These are phyloP conservation scores for Durusdinium trenchii DNA, from an alignment of 73 alveolate genomes.

Conservation along the genomic window DNA sequence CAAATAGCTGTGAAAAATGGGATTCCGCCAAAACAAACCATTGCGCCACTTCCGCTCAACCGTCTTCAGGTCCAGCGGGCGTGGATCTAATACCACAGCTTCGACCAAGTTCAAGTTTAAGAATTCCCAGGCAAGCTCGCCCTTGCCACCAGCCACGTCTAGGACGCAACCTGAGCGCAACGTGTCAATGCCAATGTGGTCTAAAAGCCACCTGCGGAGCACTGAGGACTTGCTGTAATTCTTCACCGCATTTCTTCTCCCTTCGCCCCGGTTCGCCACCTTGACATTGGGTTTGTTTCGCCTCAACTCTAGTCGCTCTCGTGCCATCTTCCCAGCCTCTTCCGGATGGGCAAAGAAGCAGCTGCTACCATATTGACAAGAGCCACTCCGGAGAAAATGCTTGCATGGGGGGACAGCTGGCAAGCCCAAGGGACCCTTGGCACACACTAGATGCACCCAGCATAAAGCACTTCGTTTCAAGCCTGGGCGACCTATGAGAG, in stretches of 20 bases:
- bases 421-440: not conserved
- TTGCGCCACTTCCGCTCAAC: conserved; percentile 50
- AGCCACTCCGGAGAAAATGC: conserved; percentile 45
- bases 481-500: conserved; percentile 14
- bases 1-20: conserved; percentile 63
- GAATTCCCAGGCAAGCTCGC: conserved; percentile 73
- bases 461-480: conserved; percentile 9
- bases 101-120: conserved; percentile 38
- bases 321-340: conserved; percentile 9
- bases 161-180: conserved; percentile 20
- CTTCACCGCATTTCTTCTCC: conserved; percentile 23
- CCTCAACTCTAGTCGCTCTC: conserved; percentile 15
- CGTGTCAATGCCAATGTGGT: not conserved
- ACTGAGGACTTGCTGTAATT: conserved; percentile 45
- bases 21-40: conserved; percentile 71
- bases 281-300: not conserved
- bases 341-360: conserved; percentile 41
- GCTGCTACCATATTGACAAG: conserved; percentile 39
- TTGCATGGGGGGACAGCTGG: conserved; percentile 40
- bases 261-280: conserved; percentile 25
- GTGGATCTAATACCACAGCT: conserved; percentile 46
- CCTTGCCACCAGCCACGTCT: conserved; percentile 86
- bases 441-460: conserved; percentile 22
- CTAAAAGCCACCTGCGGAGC: conserved; percentile 8
- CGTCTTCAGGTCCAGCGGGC: conserved; percentile 36